A percentile compares a stretch with the other conserved stretches of the same genome.
Conservation (phyloP, 2,329 filamentous ascomycete species). For the Fusarium sp. region DNA sequence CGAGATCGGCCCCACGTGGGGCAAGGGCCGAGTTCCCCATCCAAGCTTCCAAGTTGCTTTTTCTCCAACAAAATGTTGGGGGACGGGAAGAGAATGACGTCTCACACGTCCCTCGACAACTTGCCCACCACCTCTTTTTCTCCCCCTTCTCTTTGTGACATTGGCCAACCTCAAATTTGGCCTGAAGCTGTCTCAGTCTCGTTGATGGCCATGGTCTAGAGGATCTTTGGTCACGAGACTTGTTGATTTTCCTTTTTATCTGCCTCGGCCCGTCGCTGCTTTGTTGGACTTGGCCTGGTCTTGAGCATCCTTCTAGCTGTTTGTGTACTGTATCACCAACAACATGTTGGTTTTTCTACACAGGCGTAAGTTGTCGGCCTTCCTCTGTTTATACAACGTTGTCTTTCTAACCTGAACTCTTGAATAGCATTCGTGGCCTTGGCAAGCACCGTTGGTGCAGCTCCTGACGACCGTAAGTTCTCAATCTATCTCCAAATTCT, state of each 20-base stretch:
- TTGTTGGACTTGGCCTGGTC: background rate
- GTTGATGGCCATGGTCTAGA: conserved; percentile 33
- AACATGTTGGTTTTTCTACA: conserved; percentile 42
- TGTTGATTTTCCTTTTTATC: conserved; percentile 12
- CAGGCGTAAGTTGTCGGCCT: conserved; percentile 34
- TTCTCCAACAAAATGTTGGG: conserved; percentile 44
- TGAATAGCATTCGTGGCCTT: conserved; percentile 54
- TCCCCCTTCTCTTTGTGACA: background rate
- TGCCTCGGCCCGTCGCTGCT: background rate
- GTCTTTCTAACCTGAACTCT: conserved; percentile 24
- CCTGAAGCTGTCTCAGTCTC: conserved; percentile 7
- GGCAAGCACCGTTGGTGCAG: conserved; percentile 52
- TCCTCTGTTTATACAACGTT: background rate
- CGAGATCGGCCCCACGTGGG: conserved; percentile 33
- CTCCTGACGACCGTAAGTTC: conserved; percentile 57
- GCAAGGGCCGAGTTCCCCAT: conserved; percentile 20
- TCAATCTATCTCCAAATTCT: background rate
- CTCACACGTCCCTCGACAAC: conserved; percentile 5
- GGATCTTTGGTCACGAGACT: conserved; percentile 5
- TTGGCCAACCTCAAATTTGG: background rate
- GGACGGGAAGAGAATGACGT: conserved; percentile 35
- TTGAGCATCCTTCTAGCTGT: conserved; percentile 1
- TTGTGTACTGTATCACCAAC: conserved; percentile 12
- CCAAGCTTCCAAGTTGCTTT: conserved; percentile 38
- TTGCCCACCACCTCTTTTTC: background rate